Evolutionary conservation across 164 flowering plant species (phyloP), one percentile per base, ranked within the genome.

Genomic region (Nelumbo lutea): DNA sequence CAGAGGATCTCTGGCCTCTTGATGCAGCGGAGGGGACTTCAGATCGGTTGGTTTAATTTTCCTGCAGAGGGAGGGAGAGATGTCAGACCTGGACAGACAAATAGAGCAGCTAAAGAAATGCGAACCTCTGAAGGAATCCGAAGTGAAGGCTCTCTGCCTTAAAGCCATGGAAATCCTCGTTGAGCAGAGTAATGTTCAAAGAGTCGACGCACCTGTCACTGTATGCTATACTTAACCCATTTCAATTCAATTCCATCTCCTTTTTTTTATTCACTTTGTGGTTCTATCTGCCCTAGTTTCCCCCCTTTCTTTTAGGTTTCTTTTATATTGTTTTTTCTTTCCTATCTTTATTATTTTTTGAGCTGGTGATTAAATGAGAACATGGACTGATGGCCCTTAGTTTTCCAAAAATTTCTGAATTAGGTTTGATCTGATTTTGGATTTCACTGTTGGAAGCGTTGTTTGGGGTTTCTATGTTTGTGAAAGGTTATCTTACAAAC

Each of bases 111-210:
- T 95, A 70, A 92, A 90, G 81, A 84, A 79, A 70, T 95, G 98
- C 84, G 98, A 95, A 77, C 96, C 98, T 2, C 78, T 95, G 70
- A 90, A 86, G 73, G 98, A 95, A 67, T 92, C 96, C 2, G 97
- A 95, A 73, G 97, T 95, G 64, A 95, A 95, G 63, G 88, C 94
- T 48, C 93, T 95, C 2, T 95, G 98, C 74, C 90, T 92, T 62
- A 95, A 92, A 80, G 98, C 98, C 64, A 95, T 95, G 87, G 98
- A 95, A 76, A 95, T 95, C 80, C 88, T 95, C 50, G 98, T 95
- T 43, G 98, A 95, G 72, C 97, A 95, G 77, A 88, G 97, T 78
- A 95, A 95, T 70, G 97, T 95, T 69, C 98, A 95, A 72, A 72
- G 97, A 43, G 97, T 95, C 46, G 98, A 95, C 59, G 97, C 97